Base-by-base conservation (phyloP, 2,329 filamentous ascomycete species). In the Colletotrichum scovillei region DNA sequence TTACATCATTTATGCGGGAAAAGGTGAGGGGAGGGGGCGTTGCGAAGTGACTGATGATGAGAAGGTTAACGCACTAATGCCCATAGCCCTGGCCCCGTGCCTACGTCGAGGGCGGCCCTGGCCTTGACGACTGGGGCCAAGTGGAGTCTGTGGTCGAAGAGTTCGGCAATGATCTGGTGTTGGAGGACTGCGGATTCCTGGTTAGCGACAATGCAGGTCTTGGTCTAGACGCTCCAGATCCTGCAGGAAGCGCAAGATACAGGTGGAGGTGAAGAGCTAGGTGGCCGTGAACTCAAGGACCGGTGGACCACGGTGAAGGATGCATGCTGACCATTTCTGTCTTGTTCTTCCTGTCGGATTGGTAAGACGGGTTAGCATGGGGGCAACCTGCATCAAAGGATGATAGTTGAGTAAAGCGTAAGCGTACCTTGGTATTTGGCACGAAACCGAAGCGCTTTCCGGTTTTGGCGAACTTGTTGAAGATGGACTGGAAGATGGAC, bases 51-150 rank as follows among this genome's bases (percentile, higher is more conserved):
- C 30, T 58, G 28, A 22, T 35, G 56, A 14, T n/a, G 32, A 35
- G 22, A 28, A 24, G 59, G 58, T n/a, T n/a, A 56, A 62, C 77
- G 52, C 72, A 80, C 79, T 62, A 79, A 58, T 52, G 79, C 78
- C 79, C 79, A 80, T 64, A 77, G 63, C 26, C 79, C 79, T 6
- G 78, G 79, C 1, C 79, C 79, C 12, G 79, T 79, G 62, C 79
- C 79, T 42, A 80, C 73, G 22, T 80, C 79, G 32, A 80, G 75
- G 12, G 78, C 78, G 57, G 75, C 76, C 63, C 75, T 78, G 22
- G 79, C 76, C 26, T 75, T 77, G 16, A 67, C 69, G 49, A 79
- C 74, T 24, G 79, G 79, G 28, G 76, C 78, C 35, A 81, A 69
- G 67, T 80, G 75, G 38, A 79, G 76, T 46, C 76, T 77, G 26